Percentiles rank a stretch among this genome's conserved stretches.
phyloP scores from a whole-genome alignment of 2,329 filamentous ascomycete genomes.

The Leptographium wingfieldii region DNA sequence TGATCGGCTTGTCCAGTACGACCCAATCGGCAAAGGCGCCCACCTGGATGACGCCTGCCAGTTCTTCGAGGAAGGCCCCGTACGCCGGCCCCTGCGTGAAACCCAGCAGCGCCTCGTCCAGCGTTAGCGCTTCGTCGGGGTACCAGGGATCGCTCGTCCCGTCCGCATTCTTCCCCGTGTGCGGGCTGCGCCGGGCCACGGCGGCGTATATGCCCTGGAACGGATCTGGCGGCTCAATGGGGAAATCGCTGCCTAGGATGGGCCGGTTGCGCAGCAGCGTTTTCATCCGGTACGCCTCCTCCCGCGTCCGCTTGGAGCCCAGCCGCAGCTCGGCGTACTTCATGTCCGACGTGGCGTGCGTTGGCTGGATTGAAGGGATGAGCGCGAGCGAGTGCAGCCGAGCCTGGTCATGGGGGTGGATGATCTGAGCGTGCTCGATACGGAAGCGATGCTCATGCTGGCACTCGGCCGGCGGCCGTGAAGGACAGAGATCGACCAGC shows the following conservation, averaged over 20 bases:
- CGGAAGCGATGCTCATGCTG: slow-evolving; percentile 36
- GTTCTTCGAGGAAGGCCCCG: slow-evolving; percentile 45
- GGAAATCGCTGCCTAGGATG: slow-evolving; percentile 57
- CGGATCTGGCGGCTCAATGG: slow-evolving; percentile 55
- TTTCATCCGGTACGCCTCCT: slow-evolving; percentile 54
- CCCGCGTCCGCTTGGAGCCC: slow-evolving; percentile 37
- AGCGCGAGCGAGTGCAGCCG: slow-evolving; percentile 47
- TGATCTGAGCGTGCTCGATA: slow-evolving; percentile 60
- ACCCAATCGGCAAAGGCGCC: slow-evolving; percentile 59
- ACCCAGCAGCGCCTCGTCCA: slow-evolving; percentile 47
- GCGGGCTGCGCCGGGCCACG: slow-evolving; percentile 46
- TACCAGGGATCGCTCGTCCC: slow-evolving; percentile 45
- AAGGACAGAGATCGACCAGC: slow-evolving; percentile 39
- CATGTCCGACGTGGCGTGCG: slow-evolving; percentile 61
- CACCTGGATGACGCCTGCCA: slow-evolving; percentile 44
- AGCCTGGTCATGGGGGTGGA: slow-evolving; percentile 50
- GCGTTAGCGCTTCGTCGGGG: slow-evolving; percentile 41
- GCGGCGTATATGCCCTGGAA: slow-evolving; percentile 60
- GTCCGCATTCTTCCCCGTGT: slow-evolving; percentile 36
- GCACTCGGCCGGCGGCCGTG: slow-evolving; percentile 21
- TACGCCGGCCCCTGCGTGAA: slow-evolving; percentile 49
- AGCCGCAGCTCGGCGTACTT: slow-evolving; percentile 50
- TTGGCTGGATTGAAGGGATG: slow-evolving; percentile 58
- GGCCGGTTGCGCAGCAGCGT: slow-evolving; percentile 31
- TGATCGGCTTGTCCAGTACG: slow-evolving; percentile 48